Evolutionary conservation across 257 asterid genomes (phyloP).

Genomic region (Marsdenia floribunda): DNA sequence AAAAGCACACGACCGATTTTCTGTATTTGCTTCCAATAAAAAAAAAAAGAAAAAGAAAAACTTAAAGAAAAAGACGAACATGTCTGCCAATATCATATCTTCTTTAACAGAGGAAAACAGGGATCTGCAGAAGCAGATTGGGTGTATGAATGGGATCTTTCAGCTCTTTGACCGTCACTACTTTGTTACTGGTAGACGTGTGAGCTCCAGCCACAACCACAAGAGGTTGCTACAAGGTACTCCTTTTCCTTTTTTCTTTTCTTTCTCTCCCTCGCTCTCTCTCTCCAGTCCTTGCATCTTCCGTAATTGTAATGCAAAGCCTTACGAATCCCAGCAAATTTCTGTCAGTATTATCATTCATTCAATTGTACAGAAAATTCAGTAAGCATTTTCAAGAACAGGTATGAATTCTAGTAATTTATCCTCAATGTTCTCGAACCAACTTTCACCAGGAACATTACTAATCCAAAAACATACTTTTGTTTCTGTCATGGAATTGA

Average conservation of each 20-base stretch:
- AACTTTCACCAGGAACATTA: neutral
- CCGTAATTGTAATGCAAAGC: neutral
- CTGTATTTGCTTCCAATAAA: slow-evolving; percentile 1
- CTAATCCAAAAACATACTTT: neutral
- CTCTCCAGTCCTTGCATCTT: neutral
- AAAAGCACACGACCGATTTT: neutral
- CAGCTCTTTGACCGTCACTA: slow-evolving; percentile 78
- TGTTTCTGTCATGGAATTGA: neutral
- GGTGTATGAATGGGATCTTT: slow-evolving; percentile 94
- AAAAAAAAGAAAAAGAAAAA: neutral
- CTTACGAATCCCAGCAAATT: neutral
- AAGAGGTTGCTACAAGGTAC: slow-evolving; percentile 72
- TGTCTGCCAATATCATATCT: slow-evolving; percentile 50
- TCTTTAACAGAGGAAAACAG: slow-evolving; percentile 42
- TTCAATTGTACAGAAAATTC: neutral
- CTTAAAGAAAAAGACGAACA: slow-evolving; percentile 21
- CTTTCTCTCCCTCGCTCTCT: too few relatives aligned
- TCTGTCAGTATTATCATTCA: neutral
- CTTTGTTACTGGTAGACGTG: slow-evolving; percentile 52
- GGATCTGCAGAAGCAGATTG: slow-evolving; percentile 72
- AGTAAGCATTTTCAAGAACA: neutral
- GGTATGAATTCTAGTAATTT: neutral
- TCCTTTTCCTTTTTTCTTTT: neutral
- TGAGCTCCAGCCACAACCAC: slow-evolving; percentile 34
- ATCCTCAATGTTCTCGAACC: neutral